Conservation (phyloP, 805 yeast species). For the Candida vartiovaarae region DNA sequence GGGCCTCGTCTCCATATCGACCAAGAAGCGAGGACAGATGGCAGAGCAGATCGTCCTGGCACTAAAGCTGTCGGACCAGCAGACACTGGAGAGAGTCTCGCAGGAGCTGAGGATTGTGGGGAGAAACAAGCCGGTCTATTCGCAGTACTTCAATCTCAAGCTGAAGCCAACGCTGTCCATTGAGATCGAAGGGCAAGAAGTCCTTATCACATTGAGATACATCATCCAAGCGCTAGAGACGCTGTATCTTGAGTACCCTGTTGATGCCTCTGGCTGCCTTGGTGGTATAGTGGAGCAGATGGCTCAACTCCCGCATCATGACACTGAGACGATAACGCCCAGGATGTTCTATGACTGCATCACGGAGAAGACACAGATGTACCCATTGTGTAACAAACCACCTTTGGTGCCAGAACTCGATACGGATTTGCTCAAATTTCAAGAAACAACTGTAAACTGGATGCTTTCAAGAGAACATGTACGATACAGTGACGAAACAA, state of each 20-base stretch:
- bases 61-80: neutral
- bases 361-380: conserved; percentile 34
- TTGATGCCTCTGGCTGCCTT: conserved; percentile 1
- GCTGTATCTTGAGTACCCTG: conserved; percentile 3
- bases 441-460: conserved; percentile 51
- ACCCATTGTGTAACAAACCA: conserved; percentile 8
- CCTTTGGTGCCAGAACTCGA: conserved; percentile 36
- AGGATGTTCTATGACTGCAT: conserved; percentile 43
- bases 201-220: conserved; percentile 4
- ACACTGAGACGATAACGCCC: conserved; percentile 18
- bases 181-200: neutral
- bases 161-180: conserved; percentile 4
- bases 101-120: neutral
- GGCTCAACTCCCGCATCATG: neutral
- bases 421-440: conserved; percentile 41
- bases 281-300: conserved; percentile 1
- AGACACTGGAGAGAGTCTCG: neutral
- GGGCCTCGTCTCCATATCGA: conserved; percentile 1
- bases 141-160: neutral
- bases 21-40: conserved; percentile 10
- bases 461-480: conserved; percentile 44
- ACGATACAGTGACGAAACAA: conserved; percentile 24
- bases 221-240: conserved; percentile 7
- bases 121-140: neutral
- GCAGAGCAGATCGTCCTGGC: conserved; percentile 3